Evolutionary conservation across 805 yeast genomes (phyloP).

Genomic region (Metschnikowia arizonensis): DNA sequence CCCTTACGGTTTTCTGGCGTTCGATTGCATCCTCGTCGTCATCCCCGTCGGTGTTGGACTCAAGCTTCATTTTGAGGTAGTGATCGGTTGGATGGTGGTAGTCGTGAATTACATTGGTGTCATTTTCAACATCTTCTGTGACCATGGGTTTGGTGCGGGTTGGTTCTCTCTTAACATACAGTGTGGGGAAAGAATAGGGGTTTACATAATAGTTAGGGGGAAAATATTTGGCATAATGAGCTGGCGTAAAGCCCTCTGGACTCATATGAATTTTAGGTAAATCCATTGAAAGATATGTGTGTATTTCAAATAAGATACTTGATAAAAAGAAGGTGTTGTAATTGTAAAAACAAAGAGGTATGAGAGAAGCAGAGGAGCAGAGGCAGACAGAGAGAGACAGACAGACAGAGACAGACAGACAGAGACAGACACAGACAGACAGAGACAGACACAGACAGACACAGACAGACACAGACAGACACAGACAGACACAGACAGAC

Average conservation of each 20-base stretch:
- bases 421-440: not conserved
- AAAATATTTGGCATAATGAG: no score
- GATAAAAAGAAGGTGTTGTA: not conserved
- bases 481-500: no score
- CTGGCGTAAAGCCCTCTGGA: no score
- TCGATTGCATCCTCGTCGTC: not conserved
- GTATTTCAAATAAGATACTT: not conserved
- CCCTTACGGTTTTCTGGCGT: not conserved
- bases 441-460: not conserved
- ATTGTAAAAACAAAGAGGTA: no score
- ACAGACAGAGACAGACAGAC: no score
- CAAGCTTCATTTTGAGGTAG: not conserved
- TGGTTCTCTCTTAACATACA: constrained; percentile 2
- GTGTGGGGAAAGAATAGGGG: not conserved
- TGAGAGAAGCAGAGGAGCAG: no score
- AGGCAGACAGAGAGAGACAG: no score
- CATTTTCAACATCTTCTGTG: no score
- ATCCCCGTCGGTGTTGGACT: not conserved
- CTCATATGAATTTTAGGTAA: no score
- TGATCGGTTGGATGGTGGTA: not conserved
- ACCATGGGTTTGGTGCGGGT: not conserved
- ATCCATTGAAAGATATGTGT: not conserved
- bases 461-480: not conserved
- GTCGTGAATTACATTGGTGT: not conserved
- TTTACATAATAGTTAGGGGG: no score